Evolutionary conservation across 2,329 filamentous ascomycete genomes (phyloP), one percentile per base, ranked within the genome.

Genomic region (Neofusicoccum umdonicola): DNA sequence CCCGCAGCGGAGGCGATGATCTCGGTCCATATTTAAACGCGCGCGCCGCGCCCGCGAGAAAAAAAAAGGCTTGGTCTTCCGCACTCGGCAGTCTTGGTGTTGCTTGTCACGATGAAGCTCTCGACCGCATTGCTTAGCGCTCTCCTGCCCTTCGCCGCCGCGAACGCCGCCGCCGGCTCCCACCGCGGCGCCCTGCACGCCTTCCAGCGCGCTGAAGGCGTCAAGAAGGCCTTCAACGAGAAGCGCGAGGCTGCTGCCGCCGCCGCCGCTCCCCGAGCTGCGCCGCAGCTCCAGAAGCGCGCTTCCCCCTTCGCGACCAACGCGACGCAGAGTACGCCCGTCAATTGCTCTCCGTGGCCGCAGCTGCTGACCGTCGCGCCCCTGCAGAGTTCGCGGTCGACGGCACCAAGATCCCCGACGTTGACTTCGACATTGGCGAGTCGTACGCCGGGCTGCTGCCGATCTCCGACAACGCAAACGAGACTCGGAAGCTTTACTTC

Each of bases 371-470:
- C 27, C 4, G 39, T 8, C 17, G 1, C 41, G 17, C n/a, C 8
- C 22, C 37, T 17, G n/a, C 66, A 88, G 86, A 83, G 68, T 90
- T 87, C 67, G 83, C 82, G 22, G 86, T 91, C 45, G 84, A 92
- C 69, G 87, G 89, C 2, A 83, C 81, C 2, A 80, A 76, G 0
- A 84, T 92, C 54, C 90, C 90, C 0, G 87, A 91, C 17, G 87
- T 92, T 0, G 72, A 83, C 31, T 93, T 90, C 66, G 89, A 92
- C 67, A 78, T 91, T 62, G 83, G 84, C 22, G 87, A 90, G 74
- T 87, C 84, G 0, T 89, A 89, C 68, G 84, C 87, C n/a, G 87
- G 87, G 17, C 73, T 85, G 17, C 73, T 90, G 34, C 86, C 88
- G 5, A 85, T 90, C 61, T 82, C 81, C 1, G 76, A 78, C 42